Conservation (phyloP, 148 eudicot genomes). For the Camellia japonica region DNA sequence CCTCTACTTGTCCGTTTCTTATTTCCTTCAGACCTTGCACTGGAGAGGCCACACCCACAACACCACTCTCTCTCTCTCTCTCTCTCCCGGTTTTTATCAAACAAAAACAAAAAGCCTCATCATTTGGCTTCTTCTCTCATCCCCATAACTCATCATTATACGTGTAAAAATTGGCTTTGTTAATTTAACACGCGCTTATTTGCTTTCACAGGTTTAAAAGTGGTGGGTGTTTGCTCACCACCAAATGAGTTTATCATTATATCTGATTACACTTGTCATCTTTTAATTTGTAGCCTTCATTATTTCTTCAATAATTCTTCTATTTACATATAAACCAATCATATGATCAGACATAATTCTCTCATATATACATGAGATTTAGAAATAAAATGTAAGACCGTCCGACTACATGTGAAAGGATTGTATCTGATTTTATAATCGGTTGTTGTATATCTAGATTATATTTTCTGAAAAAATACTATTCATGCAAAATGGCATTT, state of each 20-base stretch:
- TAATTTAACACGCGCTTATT: slow-evolving; percentile 24
- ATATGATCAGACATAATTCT: too few relatives aligned
- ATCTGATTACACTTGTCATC: slow-evolving; percentile 52
- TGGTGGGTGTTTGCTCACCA: slow-evolving; percentile 37
- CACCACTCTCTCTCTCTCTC: neutral
- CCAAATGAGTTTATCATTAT: slow-evolving; percentile 54
- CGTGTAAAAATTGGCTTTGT: neutral
- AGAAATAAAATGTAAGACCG: too few relatives aligned
- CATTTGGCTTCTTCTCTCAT: slow-evolving; percentile 15
- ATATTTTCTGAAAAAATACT: too few relatives aligned
- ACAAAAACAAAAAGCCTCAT: slow-evolving; percentile 14
- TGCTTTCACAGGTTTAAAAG: neutral
- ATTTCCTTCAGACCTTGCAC: slow-evolving; percentile 5
- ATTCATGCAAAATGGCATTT: too few relatives aligned
- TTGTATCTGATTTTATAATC: too few relatives aligned
- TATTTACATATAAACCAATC: too few relatives aligned
- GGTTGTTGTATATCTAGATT: too few relatives aligned
- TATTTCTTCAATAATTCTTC: neutral
- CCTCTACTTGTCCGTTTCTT: slow-evolving; percentile 34
- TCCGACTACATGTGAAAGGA: too few relatives aligned
- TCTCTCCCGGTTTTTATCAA: slow-evolving; percentile 18
- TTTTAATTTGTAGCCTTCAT: slow-evolving; percentile 52
- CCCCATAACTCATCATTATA: slow-evolving; percentile 13
- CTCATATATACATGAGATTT: too few relatives aligned
- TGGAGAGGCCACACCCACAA: neutral